Evolutionary conservation across 352 stramenopile species (phyloP).

Genomic region (Phytophthora podocarpi): DNA sequence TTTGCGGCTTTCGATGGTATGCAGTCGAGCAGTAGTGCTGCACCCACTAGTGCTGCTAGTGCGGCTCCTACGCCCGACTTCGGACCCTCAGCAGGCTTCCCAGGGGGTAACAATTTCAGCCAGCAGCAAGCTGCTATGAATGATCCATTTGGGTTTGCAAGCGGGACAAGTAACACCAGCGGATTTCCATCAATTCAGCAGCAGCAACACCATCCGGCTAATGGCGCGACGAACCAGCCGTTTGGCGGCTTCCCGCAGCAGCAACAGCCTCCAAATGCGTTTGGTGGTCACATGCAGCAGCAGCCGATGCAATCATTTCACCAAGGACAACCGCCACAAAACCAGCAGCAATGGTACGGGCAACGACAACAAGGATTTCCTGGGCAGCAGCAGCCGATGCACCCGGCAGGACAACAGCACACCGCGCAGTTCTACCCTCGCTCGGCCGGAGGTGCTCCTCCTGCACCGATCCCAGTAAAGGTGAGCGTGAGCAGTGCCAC

Average conservation of each 20-base stretch:
- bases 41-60: constrained; percentile 9
- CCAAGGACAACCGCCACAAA: constrained; percentile 35
- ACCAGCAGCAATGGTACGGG: constrained; percentile 51
- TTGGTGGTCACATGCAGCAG: constrained; percentile 37
- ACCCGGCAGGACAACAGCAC: constrained; percentile 36
- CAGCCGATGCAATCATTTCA: constrained; percentile 45
- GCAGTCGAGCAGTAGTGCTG: constrained; percentile 20
- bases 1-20: constrained; percentile 75
- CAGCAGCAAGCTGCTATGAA: constrained; percentile 31
- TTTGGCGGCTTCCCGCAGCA: constrained; percentile 31
- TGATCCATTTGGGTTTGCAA: constrained; percentile 63
- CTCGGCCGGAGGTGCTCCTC: constrained; percentile 9
- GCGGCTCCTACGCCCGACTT: constrained; percentile 23
- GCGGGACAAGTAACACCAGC: constrained; percentile 31
- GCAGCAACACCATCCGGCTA: constrained; percentile 16
- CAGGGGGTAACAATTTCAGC: constrained; percentile 7
- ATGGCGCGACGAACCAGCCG: constrained; percentile 9
- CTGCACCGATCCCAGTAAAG: constrained; percentile 42
- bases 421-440: constrained; percentile 37
- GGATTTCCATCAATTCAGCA: constrained; percentile 37
- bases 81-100: constrained; percentile 15
- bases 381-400: constrained; percentile 33
- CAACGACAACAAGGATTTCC: constrained; percentile 38
- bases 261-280: constrained; percentile 30
- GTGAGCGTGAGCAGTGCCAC: constrained; percentile 16